Percentiles rank a stretch among this genome's conserved stretches.
Evolutionary conservation across 2,329 filamentous ascomycete genomes (phyloP).

Genomic region (Venturia nashicola): DNA sequence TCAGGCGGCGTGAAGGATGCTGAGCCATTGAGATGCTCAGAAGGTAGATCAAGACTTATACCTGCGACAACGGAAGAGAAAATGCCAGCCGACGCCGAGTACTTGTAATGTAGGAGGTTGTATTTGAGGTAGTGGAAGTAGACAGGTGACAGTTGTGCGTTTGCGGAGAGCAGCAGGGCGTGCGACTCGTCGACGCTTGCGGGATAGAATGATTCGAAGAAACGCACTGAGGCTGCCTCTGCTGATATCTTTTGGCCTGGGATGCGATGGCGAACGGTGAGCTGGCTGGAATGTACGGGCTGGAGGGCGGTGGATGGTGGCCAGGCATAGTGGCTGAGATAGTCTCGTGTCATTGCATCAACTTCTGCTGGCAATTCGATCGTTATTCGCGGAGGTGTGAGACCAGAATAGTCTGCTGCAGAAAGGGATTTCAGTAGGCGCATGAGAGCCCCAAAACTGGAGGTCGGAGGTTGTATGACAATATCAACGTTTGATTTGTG

Average conservation of each 20-base stretch:
- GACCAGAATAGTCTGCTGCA: conserved; percentile 61
- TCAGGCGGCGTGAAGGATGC: conserved; percentile 39
- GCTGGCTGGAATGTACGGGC: conserved; percentile 20
- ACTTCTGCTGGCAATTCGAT: conserved; percentile 68
- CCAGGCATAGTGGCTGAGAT: conserved; percentile 53
- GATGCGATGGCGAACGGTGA: conserved; percentile 68
- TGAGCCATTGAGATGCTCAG: conserved; percentile 48
- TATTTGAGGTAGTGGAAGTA: conserved; percentile 86
- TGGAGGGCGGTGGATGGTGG: conserved; percentile 39
- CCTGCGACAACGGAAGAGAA: conserved; percentile 53
- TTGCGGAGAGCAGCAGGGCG: conserved; percentile 72
- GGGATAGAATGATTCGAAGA: conserved; percentile 84
- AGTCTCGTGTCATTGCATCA: conserved; percentile 20
- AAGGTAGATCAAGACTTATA: conserved; percentile 66
- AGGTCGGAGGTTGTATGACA: conserved; percentile 61
- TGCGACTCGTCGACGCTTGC: conserved; percentile 51
- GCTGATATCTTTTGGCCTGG: conserved; percentile 45
- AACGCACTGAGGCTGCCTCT: conserved; percentile 60
- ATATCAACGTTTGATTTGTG: conserved; percentile 70
- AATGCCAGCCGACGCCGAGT: conserved; percentile 42
- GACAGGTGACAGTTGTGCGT: conserved; percentile 64
- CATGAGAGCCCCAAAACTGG: conserved; percentile 61
- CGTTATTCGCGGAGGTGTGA: conserved; percentile 60
- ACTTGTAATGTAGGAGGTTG: conserved; percentile 60
- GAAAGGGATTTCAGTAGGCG: conserved; percentile 66